phyloP scores from a whole-genome alignment of 2,329 filamentous ascomycete genomes.

The Aspergillus piperis region DNA sequence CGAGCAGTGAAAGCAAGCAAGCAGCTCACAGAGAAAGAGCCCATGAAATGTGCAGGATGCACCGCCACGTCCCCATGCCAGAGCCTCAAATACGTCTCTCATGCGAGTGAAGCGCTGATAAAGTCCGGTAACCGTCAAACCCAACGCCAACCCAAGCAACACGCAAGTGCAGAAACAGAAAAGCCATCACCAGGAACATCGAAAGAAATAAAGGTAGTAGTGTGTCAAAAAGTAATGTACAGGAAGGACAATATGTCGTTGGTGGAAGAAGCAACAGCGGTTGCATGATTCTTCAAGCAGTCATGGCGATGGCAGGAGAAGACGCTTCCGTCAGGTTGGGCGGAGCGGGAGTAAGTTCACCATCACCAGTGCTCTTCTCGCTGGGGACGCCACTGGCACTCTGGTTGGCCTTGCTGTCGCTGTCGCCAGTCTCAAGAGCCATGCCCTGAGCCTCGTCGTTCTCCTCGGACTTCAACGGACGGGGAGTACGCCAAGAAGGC shows the following conservation, averaged over 20 bases:
- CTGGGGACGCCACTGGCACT: slow-evolving; percentile 58
- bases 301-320: slow-evolving; percentile 47
- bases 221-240: slow-evolving; percentile 27
- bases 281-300: slow-evolving; percentile 30
- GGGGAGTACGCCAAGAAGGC: slow-evolving; percentile 72
- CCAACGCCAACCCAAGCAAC: slow-evolving; percentile 14
- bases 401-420: slow-evolving; percentile 59
- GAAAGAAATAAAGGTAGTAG: slow-evolving; percentile 8
- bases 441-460: slow-evolving; percentile 61
- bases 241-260: slow-evolving; percentile 15
- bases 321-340: slow-evolving; percentile 55
- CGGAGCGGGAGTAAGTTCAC: slow-evolving; percentile 48
- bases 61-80: background rate
- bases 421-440: slow-evolving; percentile 57
- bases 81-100: background rate
- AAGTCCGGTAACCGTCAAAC: background rate
- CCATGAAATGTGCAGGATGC: background rate
- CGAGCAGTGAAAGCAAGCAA: background rate
- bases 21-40: background rate
- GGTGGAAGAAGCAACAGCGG: background rate
- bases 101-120: background rate
- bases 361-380: slow-evolving; percentile 61
- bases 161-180: background rate
- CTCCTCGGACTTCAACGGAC: slow-evolving; percentile 49
- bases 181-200: slow-evolving; percentile 1